A percentile compares a stretch with the other conserved stretches of the same genome.
These are phyloP conservation scores for Cyclocybe aegerita DNA, from an alignment of 768 basidiomycete genomes.

Conservation along the genomic window DNA sequence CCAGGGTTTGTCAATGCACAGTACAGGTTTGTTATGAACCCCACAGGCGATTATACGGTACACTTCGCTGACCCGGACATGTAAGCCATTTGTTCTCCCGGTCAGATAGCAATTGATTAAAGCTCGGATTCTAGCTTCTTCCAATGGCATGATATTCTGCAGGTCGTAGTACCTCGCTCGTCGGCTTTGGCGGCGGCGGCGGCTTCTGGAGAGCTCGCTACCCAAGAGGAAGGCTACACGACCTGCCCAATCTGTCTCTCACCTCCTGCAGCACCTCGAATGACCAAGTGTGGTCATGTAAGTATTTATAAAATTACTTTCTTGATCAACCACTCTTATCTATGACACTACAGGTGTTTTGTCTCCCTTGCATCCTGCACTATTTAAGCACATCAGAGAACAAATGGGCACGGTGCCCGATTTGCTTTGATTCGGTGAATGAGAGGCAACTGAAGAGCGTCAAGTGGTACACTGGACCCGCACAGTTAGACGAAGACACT, in stretches of 20 bases:
- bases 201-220: conserved; percentile 37
- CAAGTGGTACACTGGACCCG: conserved; percentile 76
- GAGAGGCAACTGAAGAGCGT: conserved; percentile 90
- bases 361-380: conserved; percentile 92
- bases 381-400: conserved; percentile 83
- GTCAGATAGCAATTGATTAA: background rate
- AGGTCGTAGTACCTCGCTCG: conserved; percentile 87
- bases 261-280: conserved; percentile 83
- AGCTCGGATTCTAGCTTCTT: conserved; percentile 63
- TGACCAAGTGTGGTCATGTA: conserved; percentile 98
- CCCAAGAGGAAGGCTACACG: conserved; percentile 59
- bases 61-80: conserved; percentile 98
- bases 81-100: conserved; percentile 42
- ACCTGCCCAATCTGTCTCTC: conserved; percentile 96
- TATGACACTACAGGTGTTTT: conserved; percentile 67
- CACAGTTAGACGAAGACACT: conserved; percentile 28
- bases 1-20: conserved; percentile 94
- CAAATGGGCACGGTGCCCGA: conserved; percentile 93
- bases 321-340: conserved; percentile 8
- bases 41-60: conserved; percentile 86
- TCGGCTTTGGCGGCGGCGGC: conserved; percentile 71
- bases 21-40: conserved; percentile 95
- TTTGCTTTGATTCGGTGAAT: conserved; percentile 93
- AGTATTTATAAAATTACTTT: conserved; percentile 33
- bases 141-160: conserved; percentile 94